Percentiles rank a stretch among this genome's conserved stretches.
Conservation (phyloP, 2,329 filamentous ascomycete species). For the Fusarium sp. region DNA sequence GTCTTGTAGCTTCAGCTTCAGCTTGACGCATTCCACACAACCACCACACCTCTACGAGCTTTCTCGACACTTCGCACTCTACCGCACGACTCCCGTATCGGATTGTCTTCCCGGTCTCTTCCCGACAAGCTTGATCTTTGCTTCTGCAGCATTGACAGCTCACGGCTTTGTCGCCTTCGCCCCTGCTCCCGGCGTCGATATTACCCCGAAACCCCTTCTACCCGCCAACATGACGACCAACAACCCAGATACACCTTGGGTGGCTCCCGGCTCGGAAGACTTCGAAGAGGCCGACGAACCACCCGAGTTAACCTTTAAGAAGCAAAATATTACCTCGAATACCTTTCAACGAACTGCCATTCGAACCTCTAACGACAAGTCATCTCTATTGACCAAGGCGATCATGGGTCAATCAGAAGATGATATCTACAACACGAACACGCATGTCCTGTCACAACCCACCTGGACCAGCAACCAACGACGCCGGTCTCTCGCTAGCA, state of each 20-base stretch:
- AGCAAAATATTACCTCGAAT: conserved; percentile 47
- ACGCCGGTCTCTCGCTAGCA: conserved; percentile 82
- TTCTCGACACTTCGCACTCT: background rate
- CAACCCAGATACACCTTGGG: conserved; percentile 52
- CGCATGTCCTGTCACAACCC: conserved; percentile 41
- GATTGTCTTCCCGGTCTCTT: conserved; percentile 16
- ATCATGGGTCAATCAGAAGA: conserved; percentile 79
- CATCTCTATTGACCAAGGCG: conserved; percentile 90
- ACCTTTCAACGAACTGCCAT: conserved; percentile 65
- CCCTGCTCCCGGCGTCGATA: conserved; percentile 34
- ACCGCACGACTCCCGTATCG: conserved; percentile 2
- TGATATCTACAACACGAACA: conserved; percentile 59
- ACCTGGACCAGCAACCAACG: conserved; percentile 57
- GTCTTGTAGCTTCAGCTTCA: conserved; percentile 45
- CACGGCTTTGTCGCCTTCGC: conserved; percentile 19
- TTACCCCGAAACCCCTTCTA: conserved; percentile 44
- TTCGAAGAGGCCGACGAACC: conserved; percentile 89
- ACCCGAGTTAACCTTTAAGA: conserved; percentile 71
- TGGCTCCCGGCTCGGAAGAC: conserved; percentile 69
- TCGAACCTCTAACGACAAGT: conserved; percentile 69
- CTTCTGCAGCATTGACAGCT: conserved; percentile 19
- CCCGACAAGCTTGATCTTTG: conserved; percentile 19
- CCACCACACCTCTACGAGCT: conserved; percentile 7
- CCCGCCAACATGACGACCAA: conserved; percentile 52
- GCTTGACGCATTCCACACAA: conserved; percentile 35